phyloP scores from a whole-genome alignment of 495 filamentous ascomycete genomes.

The Aspergillus diversus region DNA sequence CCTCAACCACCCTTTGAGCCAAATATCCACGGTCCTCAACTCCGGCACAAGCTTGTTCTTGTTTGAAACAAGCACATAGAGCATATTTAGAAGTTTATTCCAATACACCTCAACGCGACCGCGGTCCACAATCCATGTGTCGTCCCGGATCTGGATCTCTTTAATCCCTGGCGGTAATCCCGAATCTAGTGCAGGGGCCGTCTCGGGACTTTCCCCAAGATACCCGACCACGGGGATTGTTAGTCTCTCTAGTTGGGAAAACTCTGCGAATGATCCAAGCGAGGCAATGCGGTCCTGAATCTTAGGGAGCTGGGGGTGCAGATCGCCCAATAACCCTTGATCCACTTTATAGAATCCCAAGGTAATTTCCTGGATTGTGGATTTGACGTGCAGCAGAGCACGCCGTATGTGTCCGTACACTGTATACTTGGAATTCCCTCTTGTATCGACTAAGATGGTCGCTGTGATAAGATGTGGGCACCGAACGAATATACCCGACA shows the following conservation, averaged over 20 bases:
- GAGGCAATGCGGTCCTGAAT: neutral
- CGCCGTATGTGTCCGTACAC: neutral
- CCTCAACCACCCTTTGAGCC: neutral
- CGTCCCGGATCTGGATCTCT: neutral
- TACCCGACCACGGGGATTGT: constrained; percentile 1
- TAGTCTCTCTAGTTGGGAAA: neutral
- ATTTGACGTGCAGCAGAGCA: neutral
- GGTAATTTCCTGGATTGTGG: neutral
- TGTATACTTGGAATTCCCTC: constrained; percentile 1
- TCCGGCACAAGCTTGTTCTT: neutral
- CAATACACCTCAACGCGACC: neutral
- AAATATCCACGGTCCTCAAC: neutral
- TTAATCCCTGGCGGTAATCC: neutral
- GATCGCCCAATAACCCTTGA: neutral
- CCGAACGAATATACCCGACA: neutral
- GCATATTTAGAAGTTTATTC: neutral
- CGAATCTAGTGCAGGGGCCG: neutral
- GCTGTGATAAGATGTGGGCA: neutral
- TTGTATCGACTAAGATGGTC: neutral
- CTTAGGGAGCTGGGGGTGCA: neutral
- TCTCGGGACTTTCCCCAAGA: neutral
- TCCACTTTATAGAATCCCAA: neutral
- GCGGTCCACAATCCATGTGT: neutral
- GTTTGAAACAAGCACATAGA: neutral
- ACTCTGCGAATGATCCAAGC: neutral